Base-by-base conservation (phyloP, 1,284 basidiomycete species). In the Somion occarium region DNA sequence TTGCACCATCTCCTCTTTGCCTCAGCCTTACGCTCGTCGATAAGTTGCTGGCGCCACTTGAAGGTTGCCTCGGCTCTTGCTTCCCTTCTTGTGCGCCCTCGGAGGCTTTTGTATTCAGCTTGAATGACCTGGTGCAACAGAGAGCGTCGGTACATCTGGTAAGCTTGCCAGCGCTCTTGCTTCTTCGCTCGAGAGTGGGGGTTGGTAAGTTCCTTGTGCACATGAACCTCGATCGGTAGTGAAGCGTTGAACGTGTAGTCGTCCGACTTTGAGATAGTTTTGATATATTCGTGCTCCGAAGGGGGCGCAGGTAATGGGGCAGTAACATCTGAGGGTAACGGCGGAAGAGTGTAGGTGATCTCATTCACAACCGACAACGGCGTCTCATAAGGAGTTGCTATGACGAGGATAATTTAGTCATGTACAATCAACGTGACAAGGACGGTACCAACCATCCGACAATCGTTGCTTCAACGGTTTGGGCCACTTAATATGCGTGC, bases 181-280 rank as follows among this genome's bases (percentile, higher is more conserved):
- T 87, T 89, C 73, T 88, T 90, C 7, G 85, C 84, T 20, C 87
- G 82, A 12, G 85, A 82, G 62, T 90, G 85, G 26, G 87, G 88
- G 65, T 91, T 90, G 22, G 85, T 75, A 38, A 91, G 78, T 61
- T 91, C 88, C 55, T 76, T 76, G 26, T 71, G 64, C 50, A 91
- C 65, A 61, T 82, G 79, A 15, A 77, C 62, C 63, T 91, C 88
- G 53, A 88, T 74, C 9, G 85, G 82, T 5, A 71, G 69, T 13
- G 79, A 75, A 7, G 74, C 69, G 45, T 76, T 75, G 55, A 80
- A 78, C 11, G 63, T 26, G 18, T 59, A 60, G 43, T 65, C 72
- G 57, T 61, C 60, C 12, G 78, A 75, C 55, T 79, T 79, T 54
- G 75, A 75, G 45, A 88, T 61, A 20, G 76, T 73, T 24, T 72